A percentile compares a stretch with the other conserved stretches of the same genome.
These are phyloP conservation scores for Penicillium sp. DNA, from an alignment of 2,329 filamentous ascomycete species.

Conservation along the genomic window DNA sequence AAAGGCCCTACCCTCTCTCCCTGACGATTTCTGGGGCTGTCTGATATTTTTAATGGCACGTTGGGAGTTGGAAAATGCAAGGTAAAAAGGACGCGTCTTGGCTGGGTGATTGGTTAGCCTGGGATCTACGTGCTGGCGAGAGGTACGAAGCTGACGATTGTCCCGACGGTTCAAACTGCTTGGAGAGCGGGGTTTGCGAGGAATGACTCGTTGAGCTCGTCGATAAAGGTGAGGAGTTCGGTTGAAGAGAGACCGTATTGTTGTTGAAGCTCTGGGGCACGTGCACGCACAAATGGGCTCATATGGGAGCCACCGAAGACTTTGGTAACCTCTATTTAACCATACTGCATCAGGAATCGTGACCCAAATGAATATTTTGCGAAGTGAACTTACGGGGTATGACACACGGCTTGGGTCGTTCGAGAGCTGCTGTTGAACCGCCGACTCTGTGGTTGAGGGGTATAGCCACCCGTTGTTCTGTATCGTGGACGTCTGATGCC, in stretches of 20 bases:
- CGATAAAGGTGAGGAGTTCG: constrained; percentile 38
- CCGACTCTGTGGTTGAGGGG: background rate
- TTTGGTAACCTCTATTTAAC: constrained; percentile 3
- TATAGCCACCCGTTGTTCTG: background rate
- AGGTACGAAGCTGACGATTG: constrained; percentile 28
- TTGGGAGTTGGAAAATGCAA: no score
- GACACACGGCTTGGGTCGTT: background rate
- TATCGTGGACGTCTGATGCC: background rate
- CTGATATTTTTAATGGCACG: no score
- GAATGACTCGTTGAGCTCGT: constrained; percentile 54
- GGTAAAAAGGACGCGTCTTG: no score
- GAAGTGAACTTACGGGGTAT: background rate
- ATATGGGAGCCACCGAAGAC: constrained; percentile 5
- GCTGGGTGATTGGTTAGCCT: constrained; percentile 15
- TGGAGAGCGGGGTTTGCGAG: constrained; percentile 53
- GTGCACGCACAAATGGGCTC: constrained; percentile 13
- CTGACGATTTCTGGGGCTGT: no score
- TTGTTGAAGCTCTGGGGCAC: background rate
- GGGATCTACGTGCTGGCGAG: constrained; percentile 20
- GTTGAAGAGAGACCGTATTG: constrained; percentile 2
- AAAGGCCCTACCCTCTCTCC: no score
- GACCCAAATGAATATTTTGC: background rate
- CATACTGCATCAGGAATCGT: background rate
- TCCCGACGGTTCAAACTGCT: constrained; percentile 1
- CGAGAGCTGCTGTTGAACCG: background rate